Conservation (phyloP, 2,329 filamentous ascomycete genomes). For the Lasiodiplodia citricola region DNA sequence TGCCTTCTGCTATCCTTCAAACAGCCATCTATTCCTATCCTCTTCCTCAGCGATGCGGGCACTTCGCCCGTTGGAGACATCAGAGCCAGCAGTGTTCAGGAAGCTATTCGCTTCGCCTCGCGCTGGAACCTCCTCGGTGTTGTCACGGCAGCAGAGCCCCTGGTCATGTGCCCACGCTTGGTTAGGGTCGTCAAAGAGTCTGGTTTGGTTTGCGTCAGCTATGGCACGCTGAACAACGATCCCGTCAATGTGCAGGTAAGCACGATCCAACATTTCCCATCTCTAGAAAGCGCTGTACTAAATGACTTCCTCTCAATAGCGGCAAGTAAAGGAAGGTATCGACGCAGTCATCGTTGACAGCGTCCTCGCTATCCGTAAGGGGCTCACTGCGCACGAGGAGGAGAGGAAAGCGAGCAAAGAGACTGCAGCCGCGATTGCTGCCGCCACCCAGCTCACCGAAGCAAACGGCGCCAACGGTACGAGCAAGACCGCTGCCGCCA, state of each 20-base stretch:
- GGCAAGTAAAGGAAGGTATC: conserved; percentile 93
- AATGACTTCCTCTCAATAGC: conserved; percentile 52
- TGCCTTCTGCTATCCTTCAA: conserved; percentile 95
- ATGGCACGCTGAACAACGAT: conserved; percentile 90
- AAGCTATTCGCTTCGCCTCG: conserved; percentile 91
- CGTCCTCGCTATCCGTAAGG: conserved; percentile 90
- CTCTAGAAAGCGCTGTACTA: conserved; percentile 1
- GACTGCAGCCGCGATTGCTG: background rate
- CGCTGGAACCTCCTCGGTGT: conserved; percentile 95
- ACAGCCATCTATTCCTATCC: conserved; percentile 92
- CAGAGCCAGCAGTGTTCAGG: conserved; percentile 87
- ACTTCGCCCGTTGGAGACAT: conserved; percentile 84
- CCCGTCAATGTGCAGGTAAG: conserved; percentile 81
- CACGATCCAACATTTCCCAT: conserved; percentile 27
- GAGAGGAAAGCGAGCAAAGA: background rate
- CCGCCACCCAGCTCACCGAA: background rate
- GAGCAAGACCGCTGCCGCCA: background rate
- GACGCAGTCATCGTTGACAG: conserved; percentile 98
- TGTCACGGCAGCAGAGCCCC: conserved; percentile 83
- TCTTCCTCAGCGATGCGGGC: conserved; percentile 92
- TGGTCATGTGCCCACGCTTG: conserved; percentile 86
- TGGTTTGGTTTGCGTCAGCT: conserved; percentile 92
- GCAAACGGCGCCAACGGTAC: background rate
- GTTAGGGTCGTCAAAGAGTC: conserved; percentile 94
- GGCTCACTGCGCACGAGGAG: conserved; percentile 62